Evolutionary conservation across 352 stramenopile species (phyloP), one percentile per base, ranked within the genome.

Genomic region (Pythium phragmiticola): DNA sequence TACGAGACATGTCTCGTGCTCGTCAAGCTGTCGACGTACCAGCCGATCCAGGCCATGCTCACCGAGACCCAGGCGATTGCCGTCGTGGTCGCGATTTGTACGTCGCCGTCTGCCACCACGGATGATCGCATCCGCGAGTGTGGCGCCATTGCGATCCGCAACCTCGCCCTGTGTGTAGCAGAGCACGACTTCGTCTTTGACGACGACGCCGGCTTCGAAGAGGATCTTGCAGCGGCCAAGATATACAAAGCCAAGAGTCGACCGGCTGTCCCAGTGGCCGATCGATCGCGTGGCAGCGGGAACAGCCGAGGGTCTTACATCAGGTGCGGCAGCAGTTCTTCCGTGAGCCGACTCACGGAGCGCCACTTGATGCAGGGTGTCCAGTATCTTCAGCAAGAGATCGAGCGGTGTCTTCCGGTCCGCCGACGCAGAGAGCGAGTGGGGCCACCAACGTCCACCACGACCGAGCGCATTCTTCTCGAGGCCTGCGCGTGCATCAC

Each of bases 161-260:
- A 92, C 39, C 69, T 92, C 19, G 84, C 82, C n/a, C 63, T 92
- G 3, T 75, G 77, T 45, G 77, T 89, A 7, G 77, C 70, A 0
- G 82, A 92, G 45, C 79, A 89, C 21, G 60, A 82, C 2, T 65
- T 77, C 5, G 56, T 82, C 11, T 89, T 89, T 48, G 87, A 91
- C 28, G 70, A 74, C 8, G 69, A 80, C 12, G 41, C 42, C 19
- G 33, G 42, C 7, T 63, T 30, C 7, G 57, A 63, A 3, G 57
- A 63, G 2, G 33, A 57, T 17, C 33, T 46, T 9, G 11, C 33
- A 16, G 7, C 28, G 11, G n/a, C 33, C 49, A 43, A 43, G 9
- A 9, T 39, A 13, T 39, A 39, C 34, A 39, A 39, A 39, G 11
- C 34, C 43, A 49, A 26, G 43, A 26, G 43, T 49, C 19, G 43